phyloP scores from a whole-genome alignment of 2,329 filamentous ascomycete species.

The Arthrinium puccinioides region DNA sequence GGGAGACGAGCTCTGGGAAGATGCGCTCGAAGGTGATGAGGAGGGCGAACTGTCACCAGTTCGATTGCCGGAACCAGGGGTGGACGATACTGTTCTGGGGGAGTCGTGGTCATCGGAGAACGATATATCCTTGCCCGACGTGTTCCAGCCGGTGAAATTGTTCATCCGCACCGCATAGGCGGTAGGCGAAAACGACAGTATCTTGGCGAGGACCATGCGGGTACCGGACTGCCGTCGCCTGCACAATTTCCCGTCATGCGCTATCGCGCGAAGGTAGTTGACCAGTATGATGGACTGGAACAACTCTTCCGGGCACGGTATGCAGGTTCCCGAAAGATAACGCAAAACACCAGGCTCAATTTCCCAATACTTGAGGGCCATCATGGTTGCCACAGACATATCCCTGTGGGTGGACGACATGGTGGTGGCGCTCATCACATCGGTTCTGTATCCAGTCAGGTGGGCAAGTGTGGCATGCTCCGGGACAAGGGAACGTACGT shows the following conservation, averaged over 20 bases:
- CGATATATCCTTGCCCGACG: conserved; percentile 5
- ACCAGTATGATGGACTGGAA: conserved; percentile 7
- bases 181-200: conserved; percentile 4
- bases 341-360: conserved; percentile 6
- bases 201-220: conserved; percentile 6
- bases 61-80: neutral
- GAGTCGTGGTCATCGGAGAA: neutral
- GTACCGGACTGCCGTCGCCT: conserved; percentile 4
- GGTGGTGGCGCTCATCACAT: conserved; percentile 7
- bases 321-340: conserved; percentile 4
- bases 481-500: neutral
- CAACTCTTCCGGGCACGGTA: conserved; percentile 6
- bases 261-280: conserved; percentile 7
- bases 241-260: neutral
- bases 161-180: conserved; percentile 6
- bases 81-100: neutral
- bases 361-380: conserved; percentile 8
- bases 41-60: neutral
- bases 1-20: neutral
- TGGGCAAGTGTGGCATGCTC: too few relatives aligned
- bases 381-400: conserved; percentile 6
- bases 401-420: conserved; percentile 4
- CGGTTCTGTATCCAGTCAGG: conserved; percentile 2
- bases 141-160: conserved; percentile 6
- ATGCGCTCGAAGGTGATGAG: conserved; percentile 1